A percentile compares a stretch with the other conserved stretches of the same genome.
phyloP scores from a whole-genome alignment of 345 rosid genomes.

The Camelina hispida region DNA sequence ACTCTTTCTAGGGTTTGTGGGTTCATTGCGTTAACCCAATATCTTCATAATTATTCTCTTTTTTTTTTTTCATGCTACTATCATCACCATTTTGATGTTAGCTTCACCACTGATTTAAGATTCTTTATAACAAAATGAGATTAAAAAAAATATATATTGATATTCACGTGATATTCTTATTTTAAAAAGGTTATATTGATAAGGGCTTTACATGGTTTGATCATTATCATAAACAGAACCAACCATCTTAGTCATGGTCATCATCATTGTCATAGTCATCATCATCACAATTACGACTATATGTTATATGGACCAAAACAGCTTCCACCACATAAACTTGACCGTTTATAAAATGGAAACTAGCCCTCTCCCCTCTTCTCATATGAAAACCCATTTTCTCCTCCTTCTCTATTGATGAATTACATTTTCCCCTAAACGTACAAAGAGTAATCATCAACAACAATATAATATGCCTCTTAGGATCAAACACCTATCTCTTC shows the following conservation, averaged over 20 bases:
- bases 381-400: constrained; percentile 19
- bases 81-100: constrained; percentile 42
- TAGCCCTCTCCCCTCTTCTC: constrained; percentile 38
- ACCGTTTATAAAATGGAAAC: constrained; percentile 44
- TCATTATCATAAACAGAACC: constrained; percentile 34
- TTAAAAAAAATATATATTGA: background rate
- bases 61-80: constrained; percentile 26
- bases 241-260: constrained; percentile 45
- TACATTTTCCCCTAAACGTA: background rate
- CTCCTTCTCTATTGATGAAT: background rate
- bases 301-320: constrained; percentile 30
- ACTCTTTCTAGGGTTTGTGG: constrained; percentile 40
- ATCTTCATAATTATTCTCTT: constrained; percentile 21
- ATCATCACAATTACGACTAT: constrained; percentile 33
- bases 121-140: background rate
- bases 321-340: constrained; percentile 38
- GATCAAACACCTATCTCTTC: constrained; percentile 51
- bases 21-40: constrained; percentile 42
- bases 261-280: constrained; percentile 40
- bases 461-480: constrained; percentile 49
- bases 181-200: constrained; percentile 22
- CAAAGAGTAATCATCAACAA: constrained; percentile 8
- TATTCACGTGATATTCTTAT: constrained; percentile 30
- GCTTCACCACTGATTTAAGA: constrained; percentile 28
- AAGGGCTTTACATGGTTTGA: constrained; percentile 26